These are phyloP conservation scores for Coemansia sp. DNA, from an alignment of 192 early-diverging fungal genomes.

Conservation along the genomic window DNA sequence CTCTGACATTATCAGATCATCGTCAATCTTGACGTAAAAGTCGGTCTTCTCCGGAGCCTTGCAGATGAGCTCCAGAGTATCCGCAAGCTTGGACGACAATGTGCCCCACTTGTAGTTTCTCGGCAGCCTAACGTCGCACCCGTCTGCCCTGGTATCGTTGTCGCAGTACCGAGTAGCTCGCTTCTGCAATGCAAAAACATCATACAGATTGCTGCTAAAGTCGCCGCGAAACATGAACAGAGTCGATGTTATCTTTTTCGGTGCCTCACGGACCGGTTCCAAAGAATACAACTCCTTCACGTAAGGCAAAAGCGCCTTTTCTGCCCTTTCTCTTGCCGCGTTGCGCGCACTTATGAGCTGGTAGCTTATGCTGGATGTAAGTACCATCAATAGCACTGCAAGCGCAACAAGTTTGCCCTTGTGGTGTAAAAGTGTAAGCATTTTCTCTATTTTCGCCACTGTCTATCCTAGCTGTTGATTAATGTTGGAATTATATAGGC, in stretches of 20 bases:
- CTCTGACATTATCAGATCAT: constrained; percentile 8
- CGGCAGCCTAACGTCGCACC: background rate
- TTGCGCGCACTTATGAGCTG: too few species aligned
- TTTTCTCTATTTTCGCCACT: too few species aligned
- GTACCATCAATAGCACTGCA: background rate
- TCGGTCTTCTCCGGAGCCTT: background rate
- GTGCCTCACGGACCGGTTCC: background rate
- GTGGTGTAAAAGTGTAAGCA: too few species aligned
- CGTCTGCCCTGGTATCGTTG: background rate
- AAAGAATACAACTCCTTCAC: background rate
- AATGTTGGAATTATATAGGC: too few species aligned
- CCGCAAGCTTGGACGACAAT: background rate
- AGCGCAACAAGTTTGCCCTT: too few species aligned
- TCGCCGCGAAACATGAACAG: background rate
- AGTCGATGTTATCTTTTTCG: background rate
- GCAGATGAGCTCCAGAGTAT: background rate
- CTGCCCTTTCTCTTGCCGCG: background rate
- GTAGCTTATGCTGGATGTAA: too few species aligned
- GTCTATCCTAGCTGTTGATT: too few species aligned
- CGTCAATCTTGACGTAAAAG: background rate
- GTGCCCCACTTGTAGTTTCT: background rate
- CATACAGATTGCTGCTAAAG: background rate
- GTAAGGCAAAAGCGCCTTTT: background rate
- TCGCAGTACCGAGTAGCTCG: background rate
- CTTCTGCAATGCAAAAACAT: background rate